These are phyloP conservation scores for Penicillium sp. DNA, from an alignment of 2,329 filamentous ascomycete genomes.

Conservation along the genomic window DNA sequence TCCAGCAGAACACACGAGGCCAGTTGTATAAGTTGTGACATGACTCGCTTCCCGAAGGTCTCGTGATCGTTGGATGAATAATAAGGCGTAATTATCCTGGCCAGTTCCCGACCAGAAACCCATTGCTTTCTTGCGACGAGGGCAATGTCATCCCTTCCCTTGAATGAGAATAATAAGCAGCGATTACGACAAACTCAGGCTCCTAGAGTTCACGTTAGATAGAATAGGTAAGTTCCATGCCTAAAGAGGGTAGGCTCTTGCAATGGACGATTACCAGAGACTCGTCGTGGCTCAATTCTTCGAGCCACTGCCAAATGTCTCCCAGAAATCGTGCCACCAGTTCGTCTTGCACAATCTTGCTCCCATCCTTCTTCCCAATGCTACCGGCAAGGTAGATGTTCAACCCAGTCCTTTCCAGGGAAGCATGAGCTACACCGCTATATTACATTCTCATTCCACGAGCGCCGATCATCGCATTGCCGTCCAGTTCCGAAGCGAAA, in stretches of 20 bases:
- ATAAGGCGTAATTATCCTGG: too few relatives aligned
- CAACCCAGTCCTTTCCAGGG: constrained; percentile 12
- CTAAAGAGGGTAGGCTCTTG: neutral
- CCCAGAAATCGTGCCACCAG: constrained; percentile 12
- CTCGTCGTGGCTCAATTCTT: constrained; percentile 13
- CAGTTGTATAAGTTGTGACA: too few relatives aligned
- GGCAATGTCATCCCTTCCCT: constrained; percentile 1
- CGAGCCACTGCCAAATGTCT: constrained; percentile 13
- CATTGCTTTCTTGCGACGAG: neutral
- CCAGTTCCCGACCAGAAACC: neutral
- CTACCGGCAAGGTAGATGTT: constrained; percentile 11
- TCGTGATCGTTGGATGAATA: too few relatives aligned
- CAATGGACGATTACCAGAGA: constrained; percentile 13
- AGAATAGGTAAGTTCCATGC: constrained; percentile 2
- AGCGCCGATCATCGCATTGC: constrained; percentile 4
- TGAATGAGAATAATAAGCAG: constrained; percentile 3
- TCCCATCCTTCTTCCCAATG: constrained; percentile 7
- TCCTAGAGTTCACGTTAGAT: constrained; percentile 4
- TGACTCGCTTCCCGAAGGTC: too few relatives aligned
- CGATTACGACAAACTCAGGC: constrained; percentile 5
- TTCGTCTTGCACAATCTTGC: constrained; percentile 13
- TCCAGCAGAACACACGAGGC: neutral
- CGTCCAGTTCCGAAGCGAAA: constrained; percentile 13
- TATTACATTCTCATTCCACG: constrained; percentile 11
- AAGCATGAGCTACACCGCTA: constrained; percentile 17